phyloP scores from a whole-genome alignment of 2,329 filamentous ascomycete genomes.

The Microdochium trichocladiopsis region DNA sequence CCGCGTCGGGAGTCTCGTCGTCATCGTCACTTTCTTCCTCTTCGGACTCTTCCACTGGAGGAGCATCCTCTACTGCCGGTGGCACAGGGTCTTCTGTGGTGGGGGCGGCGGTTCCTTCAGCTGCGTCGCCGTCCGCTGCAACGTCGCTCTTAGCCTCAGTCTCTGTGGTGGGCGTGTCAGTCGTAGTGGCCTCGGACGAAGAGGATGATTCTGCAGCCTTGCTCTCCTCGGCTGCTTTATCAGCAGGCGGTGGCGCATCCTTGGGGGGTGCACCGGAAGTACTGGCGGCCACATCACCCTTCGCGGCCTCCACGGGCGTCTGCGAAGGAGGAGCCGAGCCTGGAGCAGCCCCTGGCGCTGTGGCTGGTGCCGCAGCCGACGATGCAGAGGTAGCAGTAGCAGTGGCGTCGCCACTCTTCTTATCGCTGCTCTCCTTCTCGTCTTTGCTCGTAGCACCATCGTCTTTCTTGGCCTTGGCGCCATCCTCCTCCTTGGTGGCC shows the following conservation, averaged over 20 bases:
- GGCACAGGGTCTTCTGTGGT: constrained; percentile 5
- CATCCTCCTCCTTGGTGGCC: constrained; percentile 7
- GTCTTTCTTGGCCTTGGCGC: constrained; percentile 18
- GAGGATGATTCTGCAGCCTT: constrained; percentile 6
- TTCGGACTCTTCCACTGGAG: constrained; percentile 10
- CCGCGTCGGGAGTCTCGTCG: constrained; percentile 9
- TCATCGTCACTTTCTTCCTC: constrained; percentile 15
- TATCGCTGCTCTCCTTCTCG: constrained; percentile 12
- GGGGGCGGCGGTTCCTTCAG: constrained; percentile 5
- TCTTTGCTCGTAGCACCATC: constrained; percentile 10
- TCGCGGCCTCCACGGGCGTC: background rate
- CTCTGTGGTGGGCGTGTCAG: constrained; percentile 10
- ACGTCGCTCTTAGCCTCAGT: constrained; percentile 5
- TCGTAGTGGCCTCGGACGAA: background rate
- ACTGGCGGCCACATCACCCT: constrained; percentile 3
- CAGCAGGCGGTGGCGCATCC: constrained; percentile 1
- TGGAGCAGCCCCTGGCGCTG: constrained; percentile 5
- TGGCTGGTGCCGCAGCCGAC: constrained; percentile 4
- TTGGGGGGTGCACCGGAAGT: constrained; percentile 10
- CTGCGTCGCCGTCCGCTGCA: constrained; percentile 12
- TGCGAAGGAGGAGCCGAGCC: background rate
- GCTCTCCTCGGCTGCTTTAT: constrained; percentile 1
- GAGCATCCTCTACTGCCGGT: too few species aligned
- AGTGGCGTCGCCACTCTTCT: too few species aligned
- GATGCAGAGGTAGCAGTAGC: too few species aligned